Evolutionary conservation across 2,329 filamentous ascomycete genomes (phyloP), one percentile per base, ranked within the genome.

Genomic region (Sporothrix luriei): DNA sequence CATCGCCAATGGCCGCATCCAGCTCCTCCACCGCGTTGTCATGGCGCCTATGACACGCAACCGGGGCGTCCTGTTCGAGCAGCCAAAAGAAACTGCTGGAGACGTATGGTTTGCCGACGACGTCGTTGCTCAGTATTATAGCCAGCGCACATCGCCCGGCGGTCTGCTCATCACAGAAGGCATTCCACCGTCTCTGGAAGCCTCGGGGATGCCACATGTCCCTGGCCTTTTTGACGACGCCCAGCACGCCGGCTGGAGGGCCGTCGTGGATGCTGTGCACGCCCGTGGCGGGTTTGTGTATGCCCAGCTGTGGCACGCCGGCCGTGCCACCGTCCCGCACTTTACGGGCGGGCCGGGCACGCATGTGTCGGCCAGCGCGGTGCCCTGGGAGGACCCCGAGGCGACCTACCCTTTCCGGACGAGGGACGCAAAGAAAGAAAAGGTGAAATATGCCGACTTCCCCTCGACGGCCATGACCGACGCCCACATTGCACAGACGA

Each of bases 281-380:
- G 64, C 68, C 40, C 51, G 57, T 5, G 68, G 67, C 38, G 33
- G 64, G 26, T 59, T 61, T 64, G 26, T 68, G 14, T 71, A 48
- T 62, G 69, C 82, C 6, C 88, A 90, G 75, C 79, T 90, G 0
- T 89, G 78, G 78, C 76, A 78, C 46, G 74, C 76, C 0, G 78
- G 78, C 0, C 78, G 78, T 0, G 77, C 73, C 55, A 55, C 65
- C 19, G 55, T 67, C 14, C 65, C 65, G 6, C 65, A 67, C 19
- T 52, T 67, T 10, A 67, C 65, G 1, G 65, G 65, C 49, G 65
- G 65, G 3, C 43, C 46, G 21, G 65, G 46, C 38, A 64, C 59
- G 2, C 21, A 48, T 16, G 65, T 67, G n/a, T 67, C 65, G 29
- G 65, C 65, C 6, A 67, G 65, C 51, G 26, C 49, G 10, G 65